Base-by-base conservation (phyloP, 805 yeast genomes). In the Monosporozyma aerobia region DNA sequence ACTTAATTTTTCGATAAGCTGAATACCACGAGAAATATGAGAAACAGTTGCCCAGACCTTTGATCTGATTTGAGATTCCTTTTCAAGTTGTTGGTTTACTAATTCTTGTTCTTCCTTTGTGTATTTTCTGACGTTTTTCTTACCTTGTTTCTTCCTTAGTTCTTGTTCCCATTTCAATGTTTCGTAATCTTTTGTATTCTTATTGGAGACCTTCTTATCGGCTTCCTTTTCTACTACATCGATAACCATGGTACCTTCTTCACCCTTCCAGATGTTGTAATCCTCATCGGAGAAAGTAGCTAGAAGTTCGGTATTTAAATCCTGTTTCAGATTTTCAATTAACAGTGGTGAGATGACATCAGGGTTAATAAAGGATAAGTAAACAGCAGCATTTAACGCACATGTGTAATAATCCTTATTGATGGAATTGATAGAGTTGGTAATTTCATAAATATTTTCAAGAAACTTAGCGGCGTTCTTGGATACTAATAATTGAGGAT, bases 141-240 rank as follows among this genome's bases (percentile, higher is more conserved):
- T 74, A 1, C 85, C 82, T 39, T 90, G 73, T 62, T 89, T 92
- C 56, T 81, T 81, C 60, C 92, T 80, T 33, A 94, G 77, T 50
- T 79, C 78, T 59, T 84, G 90, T 64, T 94, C 99, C 98, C 98
- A 92, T 65, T 87, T 82, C 54, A 79, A 71, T 2, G 90, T 85
- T 60, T 85, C 95, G 60, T 88, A 88, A 61, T 90, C 96, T 63
- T 83, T 90, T 1, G 87, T 72, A 64, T 87, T 87, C 64, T 86
- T 87, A 63, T 80, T 80, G 13, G 81, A 80, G 4, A 70, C 72
- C 35, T 69, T 69, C 33, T 73, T 71, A 13, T 72, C 69, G 62
- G 73, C 77, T 52, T 70, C 70, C 29, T 63, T 63, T 39, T 76
- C 77, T 48, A 87, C 67, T 5, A 87, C 80, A 61, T 87, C 82